phyloP scores from a whole-genome alignment of 495 filamentous ascomycete genomes.

The Thermothielavioides terrestris region DNA sequence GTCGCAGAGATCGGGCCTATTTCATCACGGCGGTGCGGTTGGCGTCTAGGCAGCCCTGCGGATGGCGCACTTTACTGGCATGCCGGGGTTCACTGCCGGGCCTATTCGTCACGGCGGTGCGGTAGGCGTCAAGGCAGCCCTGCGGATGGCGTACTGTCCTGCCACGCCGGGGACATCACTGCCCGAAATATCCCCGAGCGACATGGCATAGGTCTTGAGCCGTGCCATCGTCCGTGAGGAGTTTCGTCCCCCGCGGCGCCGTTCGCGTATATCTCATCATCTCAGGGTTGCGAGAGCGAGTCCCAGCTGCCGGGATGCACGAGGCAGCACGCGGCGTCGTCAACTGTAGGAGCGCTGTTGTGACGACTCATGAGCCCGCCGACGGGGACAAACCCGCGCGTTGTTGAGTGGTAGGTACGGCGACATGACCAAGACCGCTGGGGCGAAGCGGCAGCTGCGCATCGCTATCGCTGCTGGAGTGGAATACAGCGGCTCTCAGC shows the following conservation, averaged over 20 bases:
- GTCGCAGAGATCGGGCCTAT: conserved; percentile 75
- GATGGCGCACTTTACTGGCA: no score
- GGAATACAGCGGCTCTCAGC: no score
- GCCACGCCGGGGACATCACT: no score
- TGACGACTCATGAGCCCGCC: conserved; percentile 43
- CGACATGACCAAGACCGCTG: conserved; percentile 10
- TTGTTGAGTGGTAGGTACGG: conserved; percentile 32
- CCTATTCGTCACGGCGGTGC: no score
- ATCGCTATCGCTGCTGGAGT: no score
- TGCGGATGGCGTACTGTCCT: no score
- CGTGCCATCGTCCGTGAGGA: conserved; percentile 72
- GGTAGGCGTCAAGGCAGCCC: no score
- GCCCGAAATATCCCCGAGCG: neutral
- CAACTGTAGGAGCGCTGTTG: conserved; percentile 30
- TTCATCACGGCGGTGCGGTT: neutral
- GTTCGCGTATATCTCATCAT: conserved; percentile 58
- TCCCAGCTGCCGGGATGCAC: conserved; percentile 72
- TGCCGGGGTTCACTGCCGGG: no score
- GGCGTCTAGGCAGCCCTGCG: no score
- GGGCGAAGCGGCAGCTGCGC: conserved; percentile 9
- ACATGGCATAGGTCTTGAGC: neutral
- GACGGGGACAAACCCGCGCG: conserved; percentile 32
- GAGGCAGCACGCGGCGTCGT: conserved; percentile 75
- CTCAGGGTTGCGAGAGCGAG: conserved; percentile 84
- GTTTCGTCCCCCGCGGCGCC: conserved; percentile 71